Base-by-base conservation (phyloP, 768 basidiomycete species). In the Calocybe cyanea region DNA sequence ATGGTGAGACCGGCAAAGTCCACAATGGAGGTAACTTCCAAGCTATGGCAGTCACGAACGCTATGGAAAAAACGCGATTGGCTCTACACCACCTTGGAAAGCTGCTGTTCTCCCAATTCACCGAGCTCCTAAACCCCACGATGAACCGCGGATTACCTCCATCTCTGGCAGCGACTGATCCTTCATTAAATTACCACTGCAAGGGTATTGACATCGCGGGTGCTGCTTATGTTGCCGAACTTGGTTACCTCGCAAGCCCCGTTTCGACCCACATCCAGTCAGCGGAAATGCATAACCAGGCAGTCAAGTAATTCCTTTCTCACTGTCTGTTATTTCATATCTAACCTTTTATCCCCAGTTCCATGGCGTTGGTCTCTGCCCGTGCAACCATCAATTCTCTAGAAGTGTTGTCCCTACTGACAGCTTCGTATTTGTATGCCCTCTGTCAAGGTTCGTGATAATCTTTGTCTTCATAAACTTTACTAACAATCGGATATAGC, bases 11-110 rank as follows among this genome's bases (percentile, higher is more conserved):
- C 4, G 80, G 80, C 2, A 68, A 66, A 41, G 71, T 91, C 15
- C 86, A 91, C 61, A 77, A 91, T 45, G 91, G 88, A 23, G 91
- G 91, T 13, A 92, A 92, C 61, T 93, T 93, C 78, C 90, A 92
- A 60, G 87, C 88, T 0, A 85, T 89, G 76, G 72, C 87, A 2
- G 81, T 92, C 32, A 87, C 87, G 7, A 90, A 87, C 45, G 80
- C 83, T 10, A 91, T 92, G 87, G 90, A 92, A 62, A 89, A 90
- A 63, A 87, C 86, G 14, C 85, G 90, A 23, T 72, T 87, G 19
- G 72, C 73, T 17, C 67, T 87, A n/a, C 73, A 83, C 38, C 84
- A 85, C 53, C 66, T 87, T 38, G 85, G 85, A 42, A 82, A 83
- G 56, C 66, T 88, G 41, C 66, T 83, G 48, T 88, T 86, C 54